Conservation (phyloP, 2,329 filamentous ascomycete species). For the Aspergillus sp. region DNA sequence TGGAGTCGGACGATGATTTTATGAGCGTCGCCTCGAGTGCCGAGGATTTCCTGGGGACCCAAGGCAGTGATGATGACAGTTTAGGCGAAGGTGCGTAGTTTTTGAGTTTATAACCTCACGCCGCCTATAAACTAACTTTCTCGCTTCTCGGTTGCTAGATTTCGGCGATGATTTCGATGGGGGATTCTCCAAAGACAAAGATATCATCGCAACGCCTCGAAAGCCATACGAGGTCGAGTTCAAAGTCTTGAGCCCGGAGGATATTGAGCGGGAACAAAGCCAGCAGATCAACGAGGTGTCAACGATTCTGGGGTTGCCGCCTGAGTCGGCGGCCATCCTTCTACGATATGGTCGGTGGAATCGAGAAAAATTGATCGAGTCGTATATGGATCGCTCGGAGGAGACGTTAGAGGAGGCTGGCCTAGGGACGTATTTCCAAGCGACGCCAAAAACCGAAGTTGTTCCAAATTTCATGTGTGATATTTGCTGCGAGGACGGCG, state of each 20-base stretch:
- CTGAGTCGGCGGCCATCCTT: constrained; percentile 87
- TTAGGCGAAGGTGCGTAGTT: constrained; percentile 38
- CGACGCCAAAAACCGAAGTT: constrained; percentile 66
- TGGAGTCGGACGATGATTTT: constrained; percentile 96
- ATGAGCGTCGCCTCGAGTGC: constrained; percentile 81
- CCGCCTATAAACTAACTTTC: not conserved
- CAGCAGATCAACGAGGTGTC: constrained; percentile 86
- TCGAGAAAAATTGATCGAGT: constrained; percentile 89
- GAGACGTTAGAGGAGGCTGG: constrained; percentile 82
- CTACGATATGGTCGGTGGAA: constrained; percentile 92
- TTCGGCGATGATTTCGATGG: constrained; percentile 60
- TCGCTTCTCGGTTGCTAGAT: constrained; percentile 38
- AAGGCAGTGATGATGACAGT: constrained; percentile 72
- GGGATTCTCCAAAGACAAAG: constrained; percentile 66
- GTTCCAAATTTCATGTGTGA: constrained; percentile 82
- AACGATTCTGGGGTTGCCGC: constrained; percentile 82
- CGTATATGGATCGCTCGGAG: constrained; percentile 88
- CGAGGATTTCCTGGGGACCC: constrained; percentile 62
- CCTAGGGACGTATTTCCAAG: constrained; percentile 64
- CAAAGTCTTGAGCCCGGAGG: constrained; percentile 73
- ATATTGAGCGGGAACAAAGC: constrained; percentile 84
- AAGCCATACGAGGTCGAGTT: constrained; percentile 81
- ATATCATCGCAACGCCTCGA: constrained; percentile 68
- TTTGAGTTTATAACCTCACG: not conserved
- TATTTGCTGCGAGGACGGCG: constrained; percentile 90